Evolutionary conservation across 768 basidiomycete species (phyloP).

Genomic region (Austroboletus eburneus): DNA sequence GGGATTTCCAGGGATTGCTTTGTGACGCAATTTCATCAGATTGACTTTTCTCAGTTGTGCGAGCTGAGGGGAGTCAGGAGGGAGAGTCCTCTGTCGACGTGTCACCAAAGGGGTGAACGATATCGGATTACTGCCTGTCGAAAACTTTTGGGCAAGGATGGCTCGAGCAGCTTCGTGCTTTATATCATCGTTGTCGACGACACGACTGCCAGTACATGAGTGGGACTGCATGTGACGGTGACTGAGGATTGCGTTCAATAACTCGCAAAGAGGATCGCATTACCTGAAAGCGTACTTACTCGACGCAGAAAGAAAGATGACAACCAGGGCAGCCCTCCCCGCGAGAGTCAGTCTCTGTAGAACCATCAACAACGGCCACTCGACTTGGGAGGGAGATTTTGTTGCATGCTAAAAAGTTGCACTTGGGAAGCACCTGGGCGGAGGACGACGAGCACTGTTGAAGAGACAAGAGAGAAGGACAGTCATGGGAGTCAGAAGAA

Average conservation of each 20-base stretch:
- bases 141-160: conserved; percentile 52
- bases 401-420: conserved; percentile 47
- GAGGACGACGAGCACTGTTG: conserved; percentile 2
- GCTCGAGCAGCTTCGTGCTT: conserved; percentile 49
- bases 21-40: conserved; percentile 72
- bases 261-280: conserved; percentile 1
- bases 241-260: conserved; percentile 33
- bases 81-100: conserved; percentile 30
- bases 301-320: conserved; percentile 55
- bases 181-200: conserved; percentile 8
- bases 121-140: conserved; percentile 14
- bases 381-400: conserved; percentile 51
- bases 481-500: conserved; percentile 55
- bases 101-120: conserved; percentile 25
- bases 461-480: conserved; percentile 35
- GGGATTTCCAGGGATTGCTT: conserved; percentile 58
- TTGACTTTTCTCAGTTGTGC: conserved; percentile 55
- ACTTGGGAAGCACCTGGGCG: conserved; percentile 39
- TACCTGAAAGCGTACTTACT: conserved; percentile 37
- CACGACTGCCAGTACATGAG: conserved; percentile 39
- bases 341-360: neutral
- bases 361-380: conserved; percentile 19
- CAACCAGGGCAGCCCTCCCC: conserved; percentile 49
- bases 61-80: conserved; percentile 50
- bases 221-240: conserved; percentile 69